Evolutionary conservation across 495 filamentous ascomycete genomes (phyloP).

Genomic region (Elasticomyces elasticus): DNA sequence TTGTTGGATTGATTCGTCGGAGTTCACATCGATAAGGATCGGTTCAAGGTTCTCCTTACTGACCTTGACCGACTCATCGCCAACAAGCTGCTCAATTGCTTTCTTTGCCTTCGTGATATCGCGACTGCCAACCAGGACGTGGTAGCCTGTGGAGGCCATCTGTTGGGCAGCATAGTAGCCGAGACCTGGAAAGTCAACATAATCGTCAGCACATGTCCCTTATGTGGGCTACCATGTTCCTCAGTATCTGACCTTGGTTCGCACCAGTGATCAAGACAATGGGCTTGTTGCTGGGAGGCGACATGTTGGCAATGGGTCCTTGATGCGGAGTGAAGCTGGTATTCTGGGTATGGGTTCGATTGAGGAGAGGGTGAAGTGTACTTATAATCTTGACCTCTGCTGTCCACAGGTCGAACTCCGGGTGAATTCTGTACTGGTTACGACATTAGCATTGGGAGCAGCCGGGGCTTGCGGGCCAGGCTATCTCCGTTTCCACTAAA

Average conservation of each 20-base stretch:
- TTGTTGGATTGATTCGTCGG: slow-evolving; percentile 7
- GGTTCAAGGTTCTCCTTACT: slow-evolving; percentile 12
- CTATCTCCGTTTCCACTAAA: too few relatives aligned
- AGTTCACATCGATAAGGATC: slow-evolving; percentile 13
- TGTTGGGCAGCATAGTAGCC: slow-evolving; percentile 20
- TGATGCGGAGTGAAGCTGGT: background rate
- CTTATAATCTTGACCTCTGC: too few relatives aligned
- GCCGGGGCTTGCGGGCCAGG: too few relatives aligned
- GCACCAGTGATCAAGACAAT: slow-evolving; percentile 25
- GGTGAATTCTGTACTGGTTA: too few relatives aligned
- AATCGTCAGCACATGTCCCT: too few relatives aligned
- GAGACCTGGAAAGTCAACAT: too few relatives aligned
- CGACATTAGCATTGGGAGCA: too few relatives aligned
- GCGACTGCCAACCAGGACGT: slow-evolving; percentile 17
- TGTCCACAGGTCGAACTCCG: too few relatives aligned
- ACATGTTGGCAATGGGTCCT: background rate
- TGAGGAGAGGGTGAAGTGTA: too few relatives aligned
- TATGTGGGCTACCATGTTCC: too few relatives aligned
- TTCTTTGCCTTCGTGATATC: slow-evolving; percentile 11
- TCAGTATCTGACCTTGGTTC: too few relatives aligned
- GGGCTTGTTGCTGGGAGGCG: background rate
- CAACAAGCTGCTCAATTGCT: slow-evolving; percentile 8
- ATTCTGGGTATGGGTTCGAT: too few relatives aligned
- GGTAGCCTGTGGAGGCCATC: slow-evolving; percentile 8
- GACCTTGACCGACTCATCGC: slow-evolving; percentile 5